A percentile compares a stretch with the other conserved stretches of the same genome.
Conservation (phyloP, 306 rosid genomes). For the Pyrus bretschneideri region DNA sequence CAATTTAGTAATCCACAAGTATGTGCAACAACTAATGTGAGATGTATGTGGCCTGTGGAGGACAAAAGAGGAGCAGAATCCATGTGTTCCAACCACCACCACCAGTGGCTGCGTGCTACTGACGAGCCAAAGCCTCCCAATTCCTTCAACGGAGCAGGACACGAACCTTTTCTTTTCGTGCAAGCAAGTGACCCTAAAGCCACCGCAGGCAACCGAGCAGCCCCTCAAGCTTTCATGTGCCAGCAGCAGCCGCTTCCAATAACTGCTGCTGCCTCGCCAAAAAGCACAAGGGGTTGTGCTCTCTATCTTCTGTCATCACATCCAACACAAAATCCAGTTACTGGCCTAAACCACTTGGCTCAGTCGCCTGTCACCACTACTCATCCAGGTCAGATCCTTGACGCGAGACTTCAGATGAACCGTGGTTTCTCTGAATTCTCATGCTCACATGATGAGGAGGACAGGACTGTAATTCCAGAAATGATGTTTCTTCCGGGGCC, state of each 20-base stretch:
- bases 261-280: constrained; percentile 20
- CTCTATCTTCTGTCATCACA: constrained; percentile 99
- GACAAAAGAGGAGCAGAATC: constrained; percentile 41
- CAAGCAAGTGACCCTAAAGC: constrained; percentile 30
- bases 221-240: constrained; percentile 11
- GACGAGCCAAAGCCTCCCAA: constrained; percentile 22
- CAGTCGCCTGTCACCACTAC: constrained; percentile 27
- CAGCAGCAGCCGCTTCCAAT: constrained; percentile 18
- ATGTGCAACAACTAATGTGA: constrained; percentile 35
- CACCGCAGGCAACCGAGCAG: constrained; percentile 22
- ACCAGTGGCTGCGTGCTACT: constrained; percentile 15
- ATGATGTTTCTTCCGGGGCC: constrained; percentile 39
- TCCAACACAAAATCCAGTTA: constrained; percentile 42
- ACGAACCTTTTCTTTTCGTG: constrained; percentile 33
- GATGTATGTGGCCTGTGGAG: constrained; percentile 46
- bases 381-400: constrained; percentile 38
- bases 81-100: constrained; percentile 27
- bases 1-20: constrained; percentile 62
- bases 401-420: constrained; percentile 21
- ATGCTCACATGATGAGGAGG: constrained; percentile 18
- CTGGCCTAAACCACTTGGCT: constrained; percentile 15
- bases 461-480: constrained; percentile 25
- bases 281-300: constrained; percentile 60
- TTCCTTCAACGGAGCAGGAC: constrained; percentile 31
- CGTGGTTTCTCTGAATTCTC: constrained; percentile 22